A percentile compares a stretch with the other conserved stretches of the same genome.
phyloP scores from a whole-genome alignment of 345 rosid genomes.

The Murraya paniculata region DNA sequence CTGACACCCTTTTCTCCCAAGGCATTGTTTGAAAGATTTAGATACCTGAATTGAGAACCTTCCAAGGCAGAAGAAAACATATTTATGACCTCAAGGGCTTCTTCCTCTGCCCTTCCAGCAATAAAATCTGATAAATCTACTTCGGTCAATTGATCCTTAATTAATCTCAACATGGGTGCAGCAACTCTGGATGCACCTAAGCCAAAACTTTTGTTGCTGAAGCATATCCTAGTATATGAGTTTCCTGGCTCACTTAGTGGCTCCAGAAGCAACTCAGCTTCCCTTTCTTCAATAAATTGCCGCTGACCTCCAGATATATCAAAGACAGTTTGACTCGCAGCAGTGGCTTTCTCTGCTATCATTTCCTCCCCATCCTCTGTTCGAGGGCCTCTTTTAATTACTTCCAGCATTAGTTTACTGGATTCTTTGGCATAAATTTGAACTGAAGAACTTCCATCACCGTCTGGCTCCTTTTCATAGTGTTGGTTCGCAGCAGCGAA shows the following conservation, averaged over 20 bases:
- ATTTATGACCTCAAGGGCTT: slow-evolving; percentile 81
- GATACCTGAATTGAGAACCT: slow-evolving; percentile 55
- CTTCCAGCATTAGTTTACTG: slow-evolving; percentile 77
- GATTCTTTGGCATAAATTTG: slow-evolving; percentile 89
- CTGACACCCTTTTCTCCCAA: slow-evolving; percentile 89
- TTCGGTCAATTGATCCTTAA: slow-evolving; percentile 72
- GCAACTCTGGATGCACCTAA: slow-evolving; percentile 75
- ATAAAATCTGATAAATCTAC: slow-evolving; percentile 85
- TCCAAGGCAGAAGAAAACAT: slow-evolving; percentile 75
- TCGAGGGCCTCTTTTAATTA: slow-evolving; percentile 70
- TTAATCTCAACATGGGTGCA: slow-evolving; percentile 49
- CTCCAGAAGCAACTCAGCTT: slow-evolving; percentile 62
- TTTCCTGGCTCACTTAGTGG: slow-evolving; percentile 57
- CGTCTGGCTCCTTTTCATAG: slow-evolving; percentile 79
- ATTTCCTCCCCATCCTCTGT: slow-evolving; percentile 28
- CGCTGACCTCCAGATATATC: slow-evolving; percentile 76
- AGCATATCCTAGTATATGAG: slow-evolving; percentile 58
- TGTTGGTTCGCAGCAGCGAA: slow-evolving; percentile 62
- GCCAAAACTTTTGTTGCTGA: slow-evolving; percentile 89
- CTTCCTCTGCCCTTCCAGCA: slow-evolving; percentile 83
- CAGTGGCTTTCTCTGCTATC: slow-evolving; percentile 17
- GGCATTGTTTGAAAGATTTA: slow-evolving; percentile 94
- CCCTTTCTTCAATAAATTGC: slow-evolving; percentile 73
- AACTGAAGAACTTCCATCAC: slow-evolving; percentile 90
- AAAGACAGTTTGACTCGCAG: slow-evolving; percentile 39